A percentile compares a stretch with the other conserved stretches of the same genome.
These are phyloP conservation scores for Ciborinia camelliae DNA, from an alignment of 2,329 filamentous ascomycete genomes.

Conservation along the genomic window DNA sequence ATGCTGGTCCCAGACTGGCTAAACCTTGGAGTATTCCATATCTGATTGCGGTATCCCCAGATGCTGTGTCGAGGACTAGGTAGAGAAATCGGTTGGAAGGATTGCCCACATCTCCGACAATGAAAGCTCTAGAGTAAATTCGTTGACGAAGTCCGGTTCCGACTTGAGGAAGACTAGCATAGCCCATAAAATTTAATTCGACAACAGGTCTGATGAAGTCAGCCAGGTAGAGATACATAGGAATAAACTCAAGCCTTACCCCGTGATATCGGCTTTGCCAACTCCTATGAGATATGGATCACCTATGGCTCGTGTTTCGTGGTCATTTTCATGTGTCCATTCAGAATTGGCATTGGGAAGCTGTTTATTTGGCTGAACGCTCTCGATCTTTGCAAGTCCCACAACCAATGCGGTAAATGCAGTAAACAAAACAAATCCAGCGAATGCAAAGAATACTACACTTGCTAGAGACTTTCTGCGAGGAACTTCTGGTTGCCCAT, in stretches of 20 bases:
- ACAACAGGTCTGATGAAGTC: constrained; percentile 61
- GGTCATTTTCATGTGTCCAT: constrained; percentile 8
- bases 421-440: neutral
- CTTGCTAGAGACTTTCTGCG: neutral
- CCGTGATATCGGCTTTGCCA: constrained; percentile 70
- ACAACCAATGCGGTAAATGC: neutral
- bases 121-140: constrained; percentile 86
- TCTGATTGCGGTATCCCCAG: constrained; percentile 82
- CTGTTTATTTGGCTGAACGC: neutral
- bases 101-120: constrained; percentile 67
- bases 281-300: constrained; percentile 60
- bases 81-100: constrained; percentile 76
- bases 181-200: constrained; percentile 87
- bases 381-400: neutral
- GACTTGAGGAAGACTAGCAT: constrained; percentile 75
- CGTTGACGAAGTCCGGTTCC: constrained; percentile 84
- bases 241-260: constrained; percentile 36
- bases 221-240: constrained; percentile 9
- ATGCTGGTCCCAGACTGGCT: constrained; percentile 63
- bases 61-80: constrained; percentile 78
- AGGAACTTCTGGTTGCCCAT: constrained; percentile 1
- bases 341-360: neutral
- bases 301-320: constrained; percentile 27
- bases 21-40: constrained; percentile 81
- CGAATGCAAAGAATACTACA: constrained; percentile 1